These are phyloP conservation scores for Solanum hybrid DNA, from an alignment of 305 asterid species.

Conservation along the genomic window DNA sequence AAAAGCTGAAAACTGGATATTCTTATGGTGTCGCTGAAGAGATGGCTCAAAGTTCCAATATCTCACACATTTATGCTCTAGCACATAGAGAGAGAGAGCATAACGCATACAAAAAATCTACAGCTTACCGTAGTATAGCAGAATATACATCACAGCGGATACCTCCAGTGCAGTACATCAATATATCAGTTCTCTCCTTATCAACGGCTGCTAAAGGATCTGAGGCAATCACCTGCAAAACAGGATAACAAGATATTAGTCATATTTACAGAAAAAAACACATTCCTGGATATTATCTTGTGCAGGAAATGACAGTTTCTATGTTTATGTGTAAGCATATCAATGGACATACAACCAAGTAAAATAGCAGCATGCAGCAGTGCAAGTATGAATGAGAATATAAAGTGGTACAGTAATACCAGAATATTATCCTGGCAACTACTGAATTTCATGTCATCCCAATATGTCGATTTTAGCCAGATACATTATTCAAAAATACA, in stretches of 20 bases:
- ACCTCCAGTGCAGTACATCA: constrained; percentile 98
- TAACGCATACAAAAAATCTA: not conserved
- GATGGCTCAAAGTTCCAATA: not conserved
- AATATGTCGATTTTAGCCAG: not conserved
- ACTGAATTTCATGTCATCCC: not conserved
- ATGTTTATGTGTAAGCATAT: not conserved
- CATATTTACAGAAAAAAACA: not conserved
- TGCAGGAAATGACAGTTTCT: not conserved
- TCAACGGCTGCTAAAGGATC: constrained; percentile 78
- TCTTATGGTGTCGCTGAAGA: not conserved
- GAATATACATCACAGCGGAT: constrained; percentile 96
- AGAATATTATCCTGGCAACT: not conserved
- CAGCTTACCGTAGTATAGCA: constrained; percentile 64
- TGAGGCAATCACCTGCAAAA: constrained; percentile 39
- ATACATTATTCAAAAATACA: not conserved
- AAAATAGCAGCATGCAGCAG: not conserved
- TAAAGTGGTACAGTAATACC: not conserved
- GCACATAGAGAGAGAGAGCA: not conserved
- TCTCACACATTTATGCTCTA: not conserved
- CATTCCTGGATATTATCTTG: not conserved
- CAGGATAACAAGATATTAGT: not conserved
- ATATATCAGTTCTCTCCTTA: constrained; percentile 66
- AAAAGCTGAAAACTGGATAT: not conserved
- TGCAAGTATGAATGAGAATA: not conserved
- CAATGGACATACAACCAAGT: not conserved